These are phyloP conservation scores for Globisporangium okanoganense DNA, from an alignment of 352 stramenopile species.

Conservation along the genomic window DNA sequence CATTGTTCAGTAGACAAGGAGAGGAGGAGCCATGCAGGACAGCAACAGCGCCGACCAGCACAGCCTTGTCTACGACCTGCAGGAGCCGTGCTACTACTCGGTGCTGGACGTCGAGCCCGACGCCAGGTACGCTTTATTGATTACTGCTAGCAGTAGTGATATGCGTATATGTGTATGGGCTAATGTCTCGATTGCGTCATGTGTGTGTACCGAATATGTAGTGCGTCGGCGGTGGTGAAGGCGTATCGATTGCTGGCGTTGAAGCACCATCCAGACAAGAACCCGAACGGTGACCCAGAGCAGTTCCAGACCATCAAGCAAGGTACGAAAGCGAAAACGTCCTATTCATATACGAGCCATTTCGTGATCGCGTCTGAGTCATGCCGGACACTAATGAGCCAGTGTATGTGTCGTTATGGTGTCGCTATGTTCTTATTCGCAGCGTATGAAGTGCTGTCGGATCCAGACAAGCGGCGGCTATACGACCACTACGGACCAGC, in stretches of 20 bases:
- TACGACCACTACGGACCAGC: slow-evolving; percentile 74
- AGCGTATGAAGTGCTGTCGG: slow-evolving; percentile 76
- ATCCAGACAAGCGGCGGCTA: slow-evolving; percentile 64
- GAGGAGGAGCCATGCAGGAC: slow-evolving; percentile 7
- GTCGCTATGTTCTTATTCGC: not conserved
- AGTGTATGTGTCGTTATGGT: not conserved
- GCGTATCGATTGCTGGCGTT: slow-evolving; percentile 93
- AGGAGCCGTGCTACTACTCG: slow-evolving; percentile 64
- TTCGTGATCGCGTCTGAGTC: not conserved
- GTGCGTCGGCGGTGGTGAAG: slow-evolving; percentile 91
- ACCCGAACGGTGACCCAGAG: slow-evolving; percentile 82
- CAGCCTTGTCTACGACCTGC: slow-evolving; percentile 35
- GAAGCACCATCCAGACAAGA: slow-evolving; percentile 97
- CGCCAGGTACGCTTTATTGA: slow-evolving; percentile 60
- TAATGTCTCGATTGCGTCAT: not conserved
- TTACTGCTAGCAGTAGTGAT: too few relatives aligned
- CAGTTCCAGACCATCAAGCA: slow-evolving; percentile 86
- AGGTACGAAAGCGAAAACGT: slow-evolving; percentile 17
- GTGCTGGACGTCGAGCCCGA: slow-evolving; percentile 56
- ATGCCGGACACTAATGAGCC: not conserved
- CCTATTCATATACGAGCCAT: not conserved
- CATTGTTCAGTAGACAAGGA: too few relatives aligned
- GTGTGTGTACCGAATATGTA: slow-evolving; percentile 29
- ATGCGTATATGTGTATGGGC: not conserved
- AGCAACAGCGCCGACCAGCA: slow-evolving; percentile 20